Base-by-base conservation (phyloP, 768 basidiomycete species). In the Leccinum boreale region DNA sequence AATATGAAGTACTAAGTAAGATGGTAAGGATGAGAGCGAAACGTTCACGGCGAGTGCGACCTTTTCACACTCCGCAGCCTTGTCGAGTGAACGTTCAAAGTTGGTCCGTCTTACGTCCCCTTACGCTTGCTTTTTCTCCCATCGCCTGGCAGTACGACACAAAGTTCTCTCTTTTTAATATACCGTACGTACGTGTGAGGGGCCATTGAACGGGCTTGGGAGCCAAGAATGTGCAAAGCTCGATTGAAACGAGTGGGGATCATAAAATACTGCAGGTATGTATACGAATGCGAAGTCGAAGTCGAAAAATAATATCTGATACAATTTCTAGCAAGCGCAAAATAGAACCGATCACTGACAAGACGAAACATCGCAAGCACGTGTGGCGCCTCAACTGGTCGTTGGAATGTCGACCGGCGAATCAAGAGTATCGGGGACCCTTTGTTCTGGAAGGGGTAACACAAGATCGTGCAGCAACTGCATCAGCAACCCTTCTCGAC, bases 401-500 rank as follows among this genome's bases (percentile, higher is more conserved):
- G 5, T 44, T 12, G 42, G 11, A 19, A 24, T 28, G 42, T 35
- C 17, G 50, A 29, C 50, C 19, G 3, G 23, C 29, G 31, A 19
- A 51, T 74, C 62, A 72, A 39, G 69, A 52, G 49, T 70, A 67
- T 50, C 67, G 60, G 47, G 59, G 60, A 15, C 73, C 67, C 44
- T 64, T 73, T 11, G 50, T 64, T 52, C 67, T 66, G 17, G 63
- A 65, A 6, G 75, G 72, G 39, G 75, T 74, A 50, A 76, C 75
- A 39, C 79, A 79, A 31, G 79, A 73, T 45, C 81, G 78, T 8
- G 80, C 79, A 49, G 80, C 80, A 46, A 77, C 74, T 17, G 83
- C 81, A 57, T 82, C 78, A 29, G 86, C 86, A 21, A 89, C 87
- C 48, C 89, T 77, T 73, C 84, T 87, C 59, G 89, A 90, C 58